Evolutionary conservation across 306 rosid species (phyloP).

Genomic region (Phaseolus lunatus): DNA sequence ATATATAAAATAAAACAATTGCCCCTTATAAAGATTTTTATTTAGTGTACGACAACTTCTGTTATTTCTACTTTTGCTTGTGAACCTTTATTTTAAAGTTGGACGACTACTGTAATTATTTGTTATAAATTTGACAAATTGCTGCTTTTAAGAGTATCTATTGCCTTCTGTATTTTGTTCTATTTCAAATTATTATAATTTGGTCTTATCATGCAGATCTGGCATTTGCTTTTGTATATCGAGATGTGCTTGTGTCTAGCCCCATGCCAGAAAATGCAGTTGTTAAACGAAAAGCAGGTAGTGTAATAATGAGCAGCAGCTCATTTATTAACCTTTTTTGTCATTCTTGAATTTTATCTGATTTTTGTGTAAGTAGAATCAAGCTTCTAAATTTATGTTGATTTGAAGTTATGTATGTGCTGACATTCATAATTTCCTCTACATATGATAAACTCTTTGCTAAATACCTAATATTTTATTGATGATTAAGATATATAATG

Average conservation of each 20-base stretch:
- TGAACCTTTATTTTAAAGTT: slow-evolving; percentile 31
- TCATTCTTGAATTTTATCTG: slow-evolving; percentile 33
- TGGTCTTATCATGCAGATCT: slow-evolving; percentile 54
- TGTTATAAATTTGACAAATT: slow-evolving; percentile 28
- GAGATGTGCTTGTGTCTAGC: slow-evolving; percentile 63
- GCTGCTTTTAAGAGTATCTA: slow-evolving; percentile 14
- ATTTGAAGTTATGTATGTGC: slow-evolving; percentile 17
- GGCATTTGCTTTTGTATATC: slow-evolving; percentile 86
- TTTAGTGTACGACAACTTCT: not conserved
- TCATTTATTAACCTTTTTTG: slow-evolving; percentile 9
- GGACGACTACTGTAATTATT: not conserved
- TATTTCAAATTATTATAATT: slow-evolving; percentile 30
- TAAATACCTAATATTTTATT: slow-evolving; percentile 16
- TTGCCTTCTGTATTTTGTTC: slow-evolving; percentile 21
- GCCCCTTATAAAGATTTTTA: not conserved
- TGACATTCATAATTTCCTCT: slow-evolving; percentile 19
- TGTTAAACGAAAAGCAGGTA: slow-evolving; percentile 91
- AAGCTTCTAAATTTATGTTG: slow-evolving; percentile 8
- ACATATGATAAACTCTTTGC: slow-evolving; percentile 10
- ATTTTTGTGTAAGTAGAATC: slow-evolving; percentile 25
- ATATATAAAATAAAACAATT: not conserved
- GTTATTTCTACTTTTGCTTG: slow-evolving; percentile 28
- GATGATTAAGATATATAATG: slow-evolving; percentile 11
- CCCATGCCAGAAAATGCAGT: slow-evolving; percentile 52
- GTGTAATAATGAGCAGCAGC: slow-evolving; percentile 21